phyloP scores from a whole-genome alignment of 1,284 basidiomycete genomes.

The Meripilus lineatus region DNA sequence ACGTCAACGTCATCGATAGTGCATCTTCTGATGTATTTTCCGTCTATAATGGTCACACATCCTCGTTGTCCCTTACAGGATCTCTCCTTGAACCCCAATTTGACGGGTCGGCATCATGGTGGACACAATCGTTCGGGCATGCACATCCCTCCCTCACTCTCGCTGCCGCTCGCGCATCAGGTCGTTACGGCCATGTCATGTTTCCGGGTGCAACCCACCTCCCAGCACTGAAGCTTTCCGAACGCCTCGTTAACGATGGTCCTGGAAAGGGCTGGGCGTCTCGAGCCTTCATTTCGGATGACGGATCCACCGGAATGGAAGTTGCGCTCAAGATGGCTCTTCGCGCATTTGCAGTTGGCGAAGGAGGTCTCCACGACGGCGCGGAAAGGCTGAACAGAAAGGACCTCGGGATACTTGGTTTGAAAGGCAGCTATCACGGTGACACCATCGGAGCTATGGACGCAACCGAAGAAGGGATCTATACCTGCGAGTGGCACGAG shows the following conservation, averaged over 20 bases:
- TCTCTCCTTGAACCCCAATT: constrained; percentile 69
- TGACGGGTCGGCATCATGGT: constrained; percentile 96
- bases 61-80: constrained; percentile 13
- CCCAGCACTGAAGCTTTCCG: constrained; percentile 79
- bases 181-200: constrained; percentile 95
- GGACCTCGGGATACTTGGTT: constrained; percentile 77
- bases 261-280: constrained; percentile 88
- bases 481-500: constrained; percentile 95
- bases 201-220: constrained; percentile 87
- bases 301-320: constrained; percentile 96
- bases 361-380: constrained; percentile 27
- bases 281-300: constrained; percentile 90
- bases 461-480: constrained; percentile 87
- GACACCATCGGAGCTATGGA: constrained; percentile 99
- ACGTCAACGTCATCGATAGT: constrained; percentile 90
- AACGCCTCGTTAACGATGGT: constrained; percentile 62
- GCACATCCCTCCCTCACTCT: constrained; percentile 72
- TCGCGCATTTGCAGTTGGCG: constrained; percentile 59
- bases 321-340: constrained; percentile 96
- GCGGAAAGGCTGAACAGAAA: constrained; percentile 35
- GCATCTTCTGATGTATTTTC: constrained; percentile 86
- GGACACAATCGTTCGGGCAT: constrained; percentile 94
- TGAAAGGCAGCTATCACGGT: constrained; percentile 95
- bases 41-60: constrained; percentile 41
- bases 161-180: constrained; percentile 87